Base-by-base conservation (phyloP, 257 asterid species). In the Lantana camara region DNA sequence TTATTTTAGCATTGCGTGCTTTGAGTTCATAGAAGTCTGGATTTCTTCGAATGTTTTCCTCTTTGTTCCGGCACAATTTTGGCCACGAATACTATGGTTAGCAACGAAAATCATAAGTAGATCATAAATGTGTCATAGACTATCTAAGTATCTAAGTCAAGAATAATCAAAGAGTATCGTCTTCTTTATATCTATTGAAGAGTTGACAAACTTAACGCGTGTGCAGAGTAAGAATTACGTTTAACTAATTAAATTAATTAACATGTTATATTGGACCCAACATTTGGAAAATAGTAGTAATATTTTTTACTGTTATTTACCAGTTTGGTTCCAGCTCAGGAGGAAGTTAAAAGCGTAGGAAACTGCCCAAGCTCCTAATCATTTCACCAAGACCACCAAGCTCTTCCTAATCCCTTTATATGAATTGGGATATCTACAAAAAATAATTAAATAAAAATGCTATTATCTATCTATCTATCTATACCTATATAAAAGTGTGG, bases 331-430 rank as follows among this genome's bases (percentile, higher is more conserved):
- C 95, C 94, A 84, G 65, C 70, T 73, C 89, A 87, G 81, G 75
- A 86, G 87, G 54, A 85, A 90, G 81, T 85, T 84, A 80, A 82
- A 90, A 14, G 97, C 78, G 85, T 72, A 90, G 37, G 97, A 83
- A 72, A 90, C 83, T 24, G 77, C 82, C 97, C 96, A 90, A 9
- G 97, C 96, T 21, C 97, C 96, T 38, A 77, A 66, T 96, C 97
- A 90, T 76, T 83, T 85, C 59, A 90, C 90, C 30, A 87, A 69
- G 15, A 83, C 95, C 42, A 90, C 97, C 48, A 87, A 46, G 63
- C 97, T 90, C 97, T 96, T 11, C 88, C 96, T 8, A 74, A 59
- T 17, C 96, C 91, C 69, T 90, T 90, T 52, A 87, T 75, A 65
- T 90, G 84, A 42, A 91, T 81, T 1, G 96, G 95, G 74, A 91